Evolutionary conservation across 768 basidiomycete genomes (phyloP), one percentile per base, ranked within the genome.

Genomic region (Grammothele lineata): DNA sequence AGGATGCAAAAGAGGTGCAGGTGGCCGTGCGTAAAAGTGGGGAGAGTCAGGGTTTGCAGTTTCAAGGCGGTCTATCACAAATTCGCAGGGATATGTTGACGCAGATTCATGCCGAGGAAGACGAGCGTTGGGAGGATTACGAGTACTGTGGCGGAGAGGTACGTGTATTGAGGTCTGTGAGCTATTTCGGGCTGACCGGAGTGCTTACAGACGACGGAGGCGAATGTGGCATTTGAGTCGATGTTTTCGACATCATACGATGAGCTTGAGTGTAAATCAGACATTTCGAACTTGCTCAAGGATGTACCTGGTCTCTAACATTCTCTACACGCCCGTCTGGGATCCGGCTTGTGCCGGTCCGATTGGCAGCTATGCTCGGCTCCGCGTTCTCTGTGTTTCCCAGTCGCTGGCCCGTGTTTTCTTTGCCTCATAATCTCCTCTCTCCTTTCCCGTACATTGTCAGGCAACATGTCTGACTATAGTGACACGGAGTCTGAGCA

Each of bases 61-160:
- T 75, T 26, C 77, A 77, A 56, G 85, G 85, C 9, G 83, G 85
- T 0, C 64, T 91, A 43, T 87, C 89, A 37, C 62, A 75, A 5
- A 78, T 80, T 9, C 73, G 89, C 40, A 74, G 87, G 57, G 89
- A 92, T 54, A 88, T 92, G 77, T 63, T 92, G 19, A 73, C 77
- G 39, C 70, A 75, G n/a, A 80, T 90, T 32, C 77, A 86, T 23
- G 68, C 69, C 3, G 89, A 92, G 59, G 85, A 89, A 57, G 88
- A 90, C 43, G 89, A 89, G 59, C 66, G 65, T 43, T 92, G 89
- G 89, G 68, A 81, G 56, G 70, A 78, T 37, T 68, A 88, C 19
- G 72, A 81, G 40, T 90, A 82, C 61, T 80, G 70, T 57, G 81
- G 81, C 54, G 72, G 72, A 32, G 74, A 78, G 67, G 89, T 91